Base-by-base conservation (phyloP, 73 alveolate species). In the Breviolum minutum region DNA sequence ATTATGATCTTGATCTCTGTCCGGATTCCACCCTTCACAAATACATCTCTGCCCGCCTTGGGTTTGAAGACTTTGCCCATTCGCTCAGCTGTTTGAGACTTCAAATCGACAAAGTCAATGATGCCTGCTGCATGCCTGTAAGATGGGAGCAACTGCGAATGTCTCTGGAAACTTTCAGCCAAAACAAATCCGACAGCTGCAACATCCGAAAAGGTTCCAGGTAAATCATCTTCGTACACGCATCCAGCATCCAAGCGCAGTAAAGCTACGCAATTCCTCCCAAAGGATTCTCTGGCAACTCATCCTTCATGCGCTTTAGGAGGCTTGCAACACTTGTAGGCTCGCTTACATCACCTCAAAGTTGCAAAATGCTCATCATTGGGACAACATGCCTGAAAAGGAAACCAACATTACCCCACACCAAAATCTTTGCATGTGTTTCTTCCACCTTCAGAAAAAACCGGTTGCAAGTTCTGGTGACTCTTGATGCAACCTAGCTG, bases 31-130 rank as follows among this genome's bases (percentile, higher is more conserved):
- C 82, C 82, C 10, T 24, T 19, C 54, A 24, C 68, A 40, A 40
- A 40, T 40, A 40, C 6, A 14, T 2, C 77, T 68, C 4, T 22
- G 17, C 76, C 62, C 0, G 94, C 94, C 97, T 90, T 90, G 77
- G 97, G 97, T 64, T 90, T 90, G 88, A 90, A 90, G 97, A 90
- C 97, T 77, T 90, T 90, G 62, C 77, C 87, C 97, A 90, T 90
- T 32, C 97, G 97, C 97, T 90, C 97, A 13, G 85, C 85, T 6
- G 76, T 90, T 22, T 90, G 97, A 32, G 97, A 74, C 69, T 90
- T 32, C 29, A 90, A 63, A 71, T 90, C 97, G 13, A 90, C 97
- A n/a, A 90, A 90, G 63, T 90, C 97, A 76, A 90, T 90, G 77
- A 90, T n/a, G 66, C 97, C 97, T n/a, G 97, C 97, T 13, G 97